Percentiles rank a stretch among this genome's conserved stretches.
Evolutionary conservation across 2,329 filamentous ascomycete genomes (phyloP).

Genomic region (Didymella pinodella): DNA sequence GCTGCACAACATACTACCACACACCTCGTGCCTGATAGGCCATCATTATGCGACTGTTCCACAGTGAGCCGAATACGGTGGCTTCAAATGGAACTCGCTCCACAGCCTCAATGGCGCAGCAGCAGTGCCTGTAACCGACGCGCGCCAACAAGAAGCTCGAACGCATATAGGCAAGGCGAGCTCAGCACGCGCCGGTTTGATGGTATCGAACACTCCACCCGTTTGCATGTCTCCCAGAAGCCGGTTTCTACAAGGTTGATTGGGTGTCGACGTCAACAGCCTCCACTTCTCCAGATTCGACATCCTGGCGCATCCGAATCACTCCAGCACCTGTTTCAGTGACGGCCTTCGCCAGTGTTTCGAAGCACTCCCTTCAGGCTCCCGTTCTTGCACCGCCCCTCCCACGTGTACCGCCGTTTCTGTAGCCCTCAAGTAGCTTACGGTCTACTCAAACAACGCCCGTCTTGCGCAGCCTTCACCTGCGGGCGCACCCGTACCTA

Average conservation of each 20-base stretch:
- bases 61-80: slow-evolving; percentile 29
- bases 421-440: not conserved
- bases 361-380: slow-evolving; percentile 21
- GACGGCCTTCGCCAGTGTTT: slow-evolving; percentile 28
- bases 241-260: slow-evolving; percentile 24
- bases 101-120: slow-evolving; percentile 20
- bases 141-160: slow-evolving; percentile 22
- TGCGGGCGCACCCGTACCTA: slow-evolving; percentile 4
- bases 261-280: slow-evolving; percentile 26
- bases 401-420: slow-evolving; percentile 16
- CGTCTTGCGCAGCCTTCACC: not conserved
- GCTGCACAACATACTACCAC: slow-evolving; percentile 19
- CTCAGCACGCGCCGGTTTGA: slow-evolving; percentile 26
- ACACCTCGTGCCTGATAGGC: slow-evolving; percentile 22
- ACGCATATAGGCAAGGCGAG: slow-evolving; percentile 37
- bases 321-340: slow-evolving; percentile 34
- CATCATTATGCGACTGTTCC: slow-evolving; percentile 19
- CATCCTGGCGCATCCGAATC: slow-evolving; percentile 24
- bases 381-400: slow-evolving; percentile 24
- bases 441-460: not conserved
- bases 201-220: slow-evolving; percentile 22
- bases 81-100: slow-evolving; percentile 22
- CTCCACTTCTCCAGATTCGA: slow-evolving; percentile 24
- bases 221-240: slow-evolving; percentile 29
- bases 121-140: slow-evolving; percentile 17